Conservation (phyloP, 345 rosid species). For the Erucastrum elatum region DNA sequence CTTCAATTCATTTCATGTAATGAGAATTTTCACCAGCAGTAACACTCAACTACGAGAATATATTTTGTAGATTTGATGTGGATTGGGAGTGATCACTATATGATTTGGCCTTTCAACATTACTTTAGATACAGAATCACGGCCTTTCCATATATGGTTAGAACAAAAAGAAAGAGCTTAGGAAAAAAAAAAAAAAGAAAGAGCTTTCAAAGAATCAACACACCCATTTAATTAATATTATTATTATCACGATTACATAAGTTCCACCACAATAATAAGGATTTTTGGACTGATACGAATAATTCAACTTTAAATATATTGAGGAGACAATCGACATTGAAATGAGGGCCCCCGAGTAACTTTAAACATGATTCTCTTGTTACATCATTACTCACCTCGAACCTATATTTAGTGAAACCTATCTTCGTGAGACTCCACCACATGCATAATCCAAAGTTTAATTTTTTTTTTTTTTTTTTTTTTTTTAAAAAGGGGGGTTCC, state of each 20-base stretch:
- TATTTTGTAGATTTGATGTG: background rate
- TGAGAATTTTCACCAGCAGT: background rate
- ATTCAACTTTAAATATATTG: background rate
- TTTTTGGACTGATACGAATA: constrained; percentile 35
- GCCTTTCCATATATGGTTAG: constrained; percentile 36
- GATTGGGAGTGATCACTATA: constrained; percentile 20
- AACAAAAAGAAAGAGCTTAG: constrained; percentile 7
- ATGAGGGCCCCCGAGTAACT: constrained; percentile 31
- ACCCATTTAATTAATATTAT: constrained; percentile 16
- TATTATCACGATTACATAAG: constrained; percentile 22
- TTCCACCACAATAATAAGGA: constrained; percentile 22
- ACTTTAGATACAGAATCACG: constrained; percentile 17
- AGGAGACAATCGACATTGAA: constrained; percentile 36
- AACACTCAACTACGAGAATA: constrained; percentile 13
- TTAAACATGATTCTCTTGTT: constrained; percentile 36
- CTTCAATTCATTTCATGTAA: background rate
- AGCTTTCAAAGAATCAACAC: background rate
- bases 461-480: too few species aligned
- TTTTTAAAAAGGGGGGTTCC: too few species aligned
- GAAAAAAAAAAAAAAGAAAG: constrained; percentile 4
- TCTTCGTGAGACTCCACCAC: constrained; percentile 38
- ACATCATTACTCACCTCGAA: constrained; percentile 36
- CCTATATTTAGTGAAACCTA: constrained; percentile 31
- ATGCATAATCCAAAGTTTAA: constrained; percentile 30
- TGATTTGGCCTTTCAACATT: constrained; percentile 33